Evolutionary conservation across 1,139 yeast genomes (phyloP), one percentile per base, ranked within the genome.

Genomic region (Suhomyces panamericanus): DNA sequence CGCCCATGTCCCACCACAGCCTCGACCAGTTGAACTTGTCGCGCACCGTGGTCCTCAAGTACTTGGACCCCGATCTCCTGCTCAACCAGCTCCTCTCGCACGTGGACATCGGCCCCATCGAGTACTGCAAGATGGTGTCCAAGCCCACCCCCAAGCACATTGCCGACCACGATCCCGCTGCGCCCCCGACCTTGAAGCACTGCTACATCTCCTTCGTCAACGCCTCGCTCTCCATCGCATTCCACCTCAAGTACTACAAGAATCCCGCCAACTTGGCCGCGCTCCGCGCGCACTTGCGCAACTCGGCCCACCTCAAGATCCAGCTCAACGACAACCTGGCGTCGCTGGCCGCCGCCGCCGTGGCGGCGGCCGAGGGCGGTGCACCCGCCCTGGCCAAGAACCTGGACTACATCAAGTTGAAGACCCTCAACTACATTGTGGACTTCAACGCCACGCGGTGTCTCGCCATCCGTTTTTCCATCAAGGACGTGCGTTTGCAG

Each of bases 81-180:
- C 53, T 73, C 36, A 55, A 59, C 39, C 66, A 69, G 26, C 57
- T 74, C 24, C 58, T 74, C 38, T 57, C 69, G 47, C 55, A 59
- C 17, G 60, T 74, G 34, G 75, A 72, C 44, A 62, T 56, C 49
- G 79, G 78, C 3, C 78, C 79, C 3, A 70, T 74, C 32, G 78
- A 74, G 54, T 68, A 66, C 52, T 64, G 73, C 48, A 69, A 67
- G 46, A 58, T 72, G 59, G 63, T 66, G 51, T 50, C 67, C 10
- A 65, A 60, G 38, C 62, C 66, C 15, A 62, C 69, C 6, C 69
- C 70, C 12, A 54, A 55, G 22, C 60, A 59, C 35, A 53, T 62
- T 8, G 44, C 49, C 33, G 66, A 59, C 31, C 51, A 50, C n/a
- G 59, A 57, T 30, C 50, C 51, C 4, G 27, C 27, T 4, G 45